Conservation (phyloP, 768 basidiomycete genomes). For the Inosperma sp. region DNA sequence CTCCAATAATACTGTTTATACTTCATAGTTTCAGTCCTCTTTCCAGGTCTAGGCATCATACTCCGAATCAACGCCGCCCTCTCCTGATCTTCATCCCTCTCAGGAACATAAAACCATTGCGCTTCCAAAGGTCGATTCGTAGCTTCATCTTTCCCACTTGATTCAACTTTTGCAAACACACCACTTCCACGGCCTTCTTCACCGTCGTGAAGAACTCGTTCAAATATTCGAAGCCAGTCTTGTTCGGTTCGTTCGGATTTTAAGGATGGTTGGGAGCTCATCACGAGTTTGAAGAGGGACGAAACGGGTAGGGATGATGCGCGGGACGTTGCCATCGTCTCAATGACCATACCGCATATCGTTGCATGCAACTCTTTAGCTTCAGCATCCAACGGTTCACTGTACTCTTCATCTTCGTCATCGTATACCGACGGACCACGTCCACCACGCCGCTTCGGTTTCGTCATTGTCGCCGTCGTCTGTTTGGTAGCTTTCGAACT, state of each 20-base stretch:
- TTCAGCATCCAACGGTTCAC: conserved; percentile 17
- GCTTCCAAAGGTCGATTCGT: conserved; percentile 51
- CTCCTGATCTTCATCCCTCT: conserved; percentile 64
- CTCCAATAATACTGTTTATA: conserved; percentile 83
- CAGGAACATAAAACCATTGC: conserved; percentile 76
- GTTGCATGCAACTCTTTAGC: conserved; percentile 35
- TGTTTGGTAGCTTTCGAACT: neutral
- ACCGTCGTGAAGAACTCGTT: conserved; percentile 43
- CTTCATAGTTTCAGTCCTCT: conserved; percentile 74
- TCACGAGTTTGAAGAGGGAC: conserved; percentile 47
- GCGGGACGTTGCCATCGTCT: conserved; percentile 66
- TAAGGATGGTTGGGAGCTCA: conserved; percentile 51
- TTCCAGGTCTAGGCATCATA: conserved; percentile 73
- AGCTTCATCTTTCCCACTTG: conserved; percentile 53
- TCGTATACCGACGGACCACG: too few species aligned
- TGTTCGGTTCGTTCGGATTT: conserved; percentile 35
- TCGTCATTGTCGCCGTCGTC: too few species aligned
- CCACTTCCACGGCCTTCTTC: conserved; percentile 44
- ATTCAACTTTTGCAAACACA: conserved; percentile 70
- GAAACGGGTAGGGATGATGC: conserved; percentile 60
- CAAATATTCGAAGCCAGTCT: conserved; percentile 50
- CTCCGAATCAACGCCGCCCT: conserved; percentile 61
- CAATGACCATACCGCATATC: conserved; percentile 63
- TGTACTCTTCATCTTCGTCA: conserved; percentile 1
- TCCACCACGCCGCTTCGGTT: too few species aligned